Evolutionary conservation across 805 yeast genomes (phyloP).

Genomic region (Saturnispora galanensis): DNA sequence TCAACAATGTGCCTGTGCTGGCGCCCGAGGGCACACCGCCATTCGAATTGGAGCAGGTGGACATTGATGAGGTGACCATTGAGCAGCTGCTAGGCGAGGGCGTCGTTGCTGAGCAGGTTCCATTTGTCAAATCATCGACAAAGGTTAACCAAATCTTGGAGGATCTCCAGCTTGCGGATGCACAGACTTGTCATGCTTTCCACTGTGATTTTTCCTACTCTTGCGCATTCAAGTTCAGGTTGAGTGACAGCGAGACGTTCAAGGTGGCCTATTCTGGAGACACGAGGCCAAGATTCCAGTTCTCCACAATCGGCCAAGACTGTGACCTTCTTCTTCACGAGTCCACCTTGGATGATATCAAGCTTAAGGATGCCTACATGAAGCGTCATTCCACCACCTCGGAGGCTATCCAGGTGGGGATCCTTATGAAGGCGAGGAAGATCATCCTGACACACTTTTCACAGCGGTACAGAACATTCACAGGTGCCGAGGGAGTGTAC

Average conservation of each 20-base stretch:
- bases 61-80: slow-evolving; percentile 3
- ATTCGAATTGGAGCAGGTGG: slow-evolving; percentile 16
- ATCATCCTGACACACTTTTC: slow-evolving; percentile 85
- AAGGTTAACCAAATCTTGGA: slow-evolving; percentile 25
- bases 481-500: slow-evolving; percentile 20
- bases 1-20: slow-evolving; percentile 13
- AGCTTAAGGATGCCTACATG: slow-evolving; percentile 64
- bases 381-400: slow-evolving; percentile 84
- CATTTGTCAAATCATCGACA: slow-evolving; percentile 2
- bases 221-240: slow-evolving; percentile 40
- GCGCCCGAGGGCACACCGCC: slow-evolving; percentile 1
- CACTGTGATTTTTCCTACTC: slow-evolving; percentile 84
- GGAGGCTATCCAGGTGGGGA: slow-evolving; percentile 70
- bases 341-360: slow-evolving; percentile 78
- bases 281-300: slow-evolving; percentile 69
- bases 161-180: slow-evolving; percentile 33
- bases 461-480: slow-evolving; percentile 65
- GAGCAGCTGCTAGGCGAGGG: slow-evolving; percentile 5
- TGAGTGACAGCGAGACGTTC: slow-evolving; percentile 30
- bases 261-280: slow-evolving; percentile 89
- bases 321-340: slow-evolving; percentile 84
- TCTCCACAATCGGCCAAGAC: slow-evolving; percentile 49
- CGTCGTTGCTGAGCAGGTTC: slow-evolving; percentile 2
- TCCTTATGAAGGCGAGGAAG: slow-evolving; percentile 60
- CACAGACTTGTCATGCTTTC: slow-evolving; percentile 62